Percentiles rank a stretch among this genome's conserved stretches.
phyloP scores from a whole-genome alignment of 352 stramenopile genomes.

The Phytophthora citricola region DNA sequence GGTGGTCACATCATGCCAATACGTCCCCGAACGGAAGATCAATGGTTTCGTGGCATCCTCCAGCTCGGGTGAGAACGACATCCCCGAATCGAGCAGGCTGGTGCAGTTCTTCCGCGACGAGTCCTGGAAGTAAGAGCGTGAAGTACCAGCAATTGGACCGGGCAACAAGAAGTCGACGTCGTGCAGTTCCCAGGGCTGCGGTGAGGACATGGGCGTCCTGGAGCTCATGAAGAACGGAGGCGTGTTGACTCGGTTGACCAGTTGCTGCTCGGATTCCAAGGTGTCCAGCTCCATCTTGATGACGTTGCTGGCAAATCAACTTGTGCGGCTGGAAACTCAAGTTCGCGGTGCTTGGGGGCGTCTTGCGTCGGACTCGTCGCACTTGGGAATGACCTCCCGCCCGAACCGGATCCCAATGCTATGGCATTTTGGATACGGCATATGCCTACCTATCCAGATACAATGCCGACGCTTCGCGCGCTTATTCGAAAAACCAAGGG shows the following conservation, averaged over 20 bases:
- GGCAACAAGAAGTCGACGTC: slow-evolving; percentile 50
- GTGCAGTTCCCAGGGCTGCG: slow-evolving; percentile 30
- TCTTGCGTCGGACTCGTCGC: slow-evolving; percentile 26
- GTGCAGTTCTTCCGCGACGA: slow-evolving; percentile 7
- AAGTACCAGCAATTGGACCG: neutral
- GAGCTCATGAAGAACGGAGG: slow-evolving; percentile 50
- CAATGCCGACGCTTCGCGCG: slow-evolving; percentile 23
- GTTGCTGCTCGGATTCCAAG: slow-evolving; percentile 38
- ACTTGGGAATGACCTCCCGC: slow-evolving; percentile 30
- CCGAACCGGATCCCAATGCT: slow-evolving; percentile 21
- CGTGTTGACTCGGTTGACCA: slow-evolving; percentile 31
- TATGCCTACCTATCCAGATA: neutral
- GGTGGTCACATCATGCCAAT: slow-evolving; percentile 30
- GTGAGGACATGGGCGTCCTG: slow-evolving; percentile 19
- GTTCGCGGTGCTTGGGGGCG: slow-evolving; percentile 5
- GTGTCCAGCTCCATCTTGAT: slow-evolving; percentile 45
- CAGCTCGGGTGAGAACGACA: slow-evolving; percentile 12
- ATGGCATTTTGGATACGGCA: neutral
- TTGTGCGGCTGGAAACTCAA: slow-evolving; percentile 6
- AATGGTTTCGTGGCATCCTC: slow-evolving; percentile 16
- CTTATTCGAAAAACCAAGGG: slow-evolving; percentile 37
- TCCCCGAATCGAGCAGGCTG: slow-evolving; percentile 18
- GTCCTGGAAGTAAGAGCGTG: slow-evolving; percentile 15
- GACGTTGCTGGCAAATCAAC: neutral
- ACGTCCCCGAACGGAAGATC: slow-evolving; percentile 8